Evolutionary conservation across 306 rosid species (phyloP), one percentile per base, ranked within the genome.

Genomic region (Medicago ruthenica): DNA sequence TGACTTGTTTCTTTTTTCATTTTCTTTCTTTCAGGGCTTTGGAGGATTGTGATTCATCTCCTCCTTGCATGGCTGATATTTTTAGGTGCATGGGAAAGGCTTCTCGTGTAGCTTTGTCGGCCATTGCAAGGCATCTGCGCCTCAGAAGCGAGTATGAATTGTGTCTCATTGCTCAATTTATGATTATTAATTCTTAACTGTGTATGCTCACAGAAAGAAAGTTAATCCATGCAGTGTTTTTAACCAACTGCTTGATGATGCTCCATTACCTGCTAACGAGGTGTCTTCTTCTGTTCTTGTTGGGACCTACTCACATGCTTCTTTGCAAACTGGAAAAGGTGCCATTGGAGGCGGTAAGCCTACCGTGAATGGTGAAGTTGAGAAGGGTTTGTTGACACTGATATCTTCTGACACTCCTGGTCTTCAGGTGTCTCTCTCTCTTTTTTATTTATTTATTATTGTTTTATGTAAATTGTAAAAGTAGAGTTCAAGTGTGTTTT

Each of bases 51-150:
- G 97, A 95, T 81, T 92, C 92, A 31, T 92, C 96, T 40, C 99
- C 99, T 11, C 99, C 99, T 6, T 88, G 99, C 75, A 87, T 92
- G 97, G 86, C 93, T 67, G 99, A 95, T 75, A 77, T 86, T 24
- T 95, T 88, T 76, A 85, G 97, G 87, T 95, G 97, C 82, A 90
- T 95, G 97, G 99, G 99, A 70, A 95, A 87, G 88, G 99, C 87
- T 3, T 89, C 97, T 77, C 97, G 89, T 51, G 83, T 78, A 62
- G 89, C 96, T 42, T 80, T 95, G 76, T 87, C 85, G 69, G 97
- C 97, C 65, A 88, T 95, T 65, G 97, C 99, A 36, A 90, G 96
- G 85, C 91, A 92, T 88, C 87, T 95, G 81, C 99, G 97, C 60
- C 80, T 95, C 74, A 85, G 91, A 80, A 92, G 93, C 99, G 96